phyloP scores from a whole-genome alignment of 495 filamentous ascomycete genomes.

The Rusavskia elegans region DNA sequence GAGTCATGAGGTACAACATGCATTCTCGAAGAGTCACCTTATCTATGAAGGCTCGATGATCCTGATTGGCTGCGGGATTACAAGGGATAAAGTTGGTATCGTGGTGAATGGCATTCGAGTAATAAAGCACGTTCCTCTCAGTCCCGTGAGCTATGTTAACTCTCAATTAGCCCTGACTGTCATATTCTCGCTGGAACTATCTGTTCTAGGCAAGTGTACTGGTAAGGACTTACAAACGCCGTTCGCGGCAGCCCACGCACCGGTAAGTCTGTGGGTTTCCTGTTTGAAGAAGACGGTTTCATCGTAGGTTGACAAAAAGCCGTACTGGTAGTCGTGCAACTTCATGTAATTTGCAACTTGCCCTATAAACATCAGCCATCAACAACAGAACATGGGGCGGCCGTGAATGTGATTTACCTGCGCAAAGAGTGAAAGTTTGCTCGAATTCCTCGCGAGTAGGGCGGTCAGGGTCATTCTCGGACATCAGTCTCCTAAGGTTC shows the following conservation, averaged over 20 bases:
- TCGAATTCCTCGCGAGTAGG: too few species aligned
- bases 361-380: too few species aligned
- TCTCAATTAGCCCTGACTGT: not conserved
- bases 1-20: not conserved
- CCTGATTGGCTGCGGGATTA: too few species aligned
- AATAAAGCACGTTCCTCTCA: not conserved
- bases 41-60: not conserved
- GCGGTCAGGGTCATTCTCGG: too few species aligned
- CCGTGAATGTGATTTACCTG: not conserved
- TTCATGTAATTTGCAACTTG: conserved; percentile 5
- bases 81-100: not conserved
- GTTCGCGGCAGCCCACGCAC: not conserved
- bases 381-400: too few species aligned
- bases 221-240: not conserved
- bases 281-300: conserved; percentile 1
- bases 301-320: not conserved
- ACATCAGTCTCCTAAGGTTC: too few species aligned
- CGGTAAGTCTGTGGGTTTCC: not conserved
- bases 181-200: too few species aligned
- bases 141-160: too few species aligned
- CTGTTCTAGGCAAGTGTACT: not conserved
- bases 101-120: not conserved
- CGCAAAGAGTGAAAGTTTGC: too few species aligned
- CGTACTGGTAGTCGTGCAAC: not conserved
- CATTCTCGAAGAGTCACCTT: not conserved